Percentiles rank a stretch among this genome's conserved stretches.
Evolutionary conservation across 2,329 filamentous ascomycete species (phyloP).

Genomic region (Bipolaris cookei): DNA sequence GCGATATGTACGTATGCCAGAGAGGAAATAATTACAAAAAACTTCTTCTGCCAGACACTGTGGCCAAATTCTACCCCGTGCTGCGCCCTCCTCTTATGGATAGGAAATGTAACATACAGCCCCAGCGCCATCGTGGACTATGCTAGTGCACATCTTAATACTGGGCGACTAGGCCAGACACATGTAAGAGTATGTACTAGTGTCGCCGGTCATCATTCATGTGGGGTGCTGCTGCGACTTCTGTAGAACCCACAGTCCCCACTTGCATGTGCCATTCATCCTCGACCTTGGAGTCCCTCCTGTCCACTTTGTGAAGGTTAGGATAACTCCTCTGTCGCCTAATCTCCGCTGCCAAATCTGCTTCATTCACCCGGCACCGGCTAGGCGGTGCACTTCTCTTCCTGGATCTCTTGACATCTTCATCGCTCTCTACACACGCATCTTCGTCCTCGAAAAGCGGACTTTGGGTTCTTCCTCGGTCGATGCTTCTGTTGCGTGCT

Average conservation of each 20-base stretch:
- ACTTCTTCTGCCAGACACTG: background rate
- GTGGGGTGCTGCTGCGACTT: background rate
- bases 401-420: constrained; percentile 36
- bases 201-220: background rate
- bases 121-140: background rate
- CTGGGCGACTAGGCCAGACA: constrained; percentile 1
- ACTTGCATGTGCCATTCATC: constrained; percentile 1
- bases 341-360: constrained; percentile 27
- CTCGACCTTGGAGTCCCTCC: constrained; percentile 25
- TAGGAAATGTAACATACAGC: background rate
- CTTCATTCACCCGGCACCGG: constrained; percentile 33
- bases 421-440: constrained; percentile 27
- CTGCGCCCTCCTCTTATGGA: background rate
- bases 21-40: too few species aligned
- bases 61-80: background rate
- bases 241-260: background rate
- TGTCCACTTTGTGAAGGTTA: constrained; percentile 36
- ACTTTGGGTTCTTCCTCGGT: constrained; percentile 26
- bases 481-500: constrained; percentile 35
- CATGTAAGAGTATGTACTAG: background rate
- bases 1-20: too few species aligned
- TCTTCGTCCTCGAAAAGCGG: constrained; percentile 35
- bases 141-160: background rate
- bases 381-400: constrained; percentile 47
- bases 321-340: constrained; percentile 50